phyloP scores from a whole-genome alignment of 148 eudicot species.

The Fagopyrum homotropicum region DNA sequence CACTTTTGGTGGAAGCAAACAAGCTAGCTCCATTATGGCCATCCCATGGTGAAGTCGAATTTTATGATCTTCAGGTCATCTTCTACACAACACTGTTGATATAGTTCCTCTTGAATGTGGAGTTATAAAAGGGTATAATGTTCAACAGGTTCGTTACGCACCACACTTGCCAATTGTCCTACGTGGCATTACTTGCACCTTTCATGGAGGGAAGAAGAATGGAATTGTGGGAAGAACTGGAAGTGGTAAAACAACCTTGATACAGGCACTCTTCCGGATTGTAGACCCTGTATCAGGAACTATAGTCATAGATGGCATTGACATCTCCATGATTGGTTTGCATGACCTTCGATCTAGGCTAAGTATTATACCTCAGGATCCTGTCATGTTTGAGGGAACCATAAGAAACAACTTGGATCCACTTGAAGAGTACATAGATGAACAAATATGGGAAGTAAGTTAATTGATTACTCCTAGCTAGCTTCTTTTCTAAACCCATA shows the following conservation, averaged over 20 bases:
- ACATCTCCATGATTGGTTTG: conserved; percentile 49
- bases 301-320: conserved; percentile 44
- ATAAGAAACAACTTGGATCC: conserved; percentile 63
- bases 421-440: conserved; percentile 60
- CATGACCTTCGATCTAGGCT: conserved; percentile 59
- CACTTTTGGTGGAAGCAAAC: conserved; percentile 40
- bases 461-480: not conserved
- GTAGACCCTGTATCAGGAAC: conserved; percentile 50
- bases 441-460: conserved; percentile 69
- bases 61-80: conserved; percentile 30
- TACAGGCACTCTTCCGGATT: conserved; percentile 62
- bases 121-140: no score
- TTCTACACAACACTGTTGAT: no score
- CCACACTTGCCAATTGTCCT: conserved; percentile 70
- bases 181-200: conserved; percentile 59
- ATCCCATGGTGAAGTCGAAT: conserved; percentile 34
- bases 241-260: conserved; percentile 77
- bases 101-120: no score
- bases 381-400: conserved; percentile 72
- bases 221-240: conserved; percentile 81
- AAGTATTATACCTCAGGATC: conserved; percentile 75
- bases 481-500: no score
- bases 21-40: conserved; percentile 48
- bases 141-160: conserved; percentile 43
- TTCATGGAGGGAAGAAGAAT: conserved; percentile 50